phyloP scores from a whole-genome alignment of 805 yeast genomes.

The Pichia californica region DNA sequence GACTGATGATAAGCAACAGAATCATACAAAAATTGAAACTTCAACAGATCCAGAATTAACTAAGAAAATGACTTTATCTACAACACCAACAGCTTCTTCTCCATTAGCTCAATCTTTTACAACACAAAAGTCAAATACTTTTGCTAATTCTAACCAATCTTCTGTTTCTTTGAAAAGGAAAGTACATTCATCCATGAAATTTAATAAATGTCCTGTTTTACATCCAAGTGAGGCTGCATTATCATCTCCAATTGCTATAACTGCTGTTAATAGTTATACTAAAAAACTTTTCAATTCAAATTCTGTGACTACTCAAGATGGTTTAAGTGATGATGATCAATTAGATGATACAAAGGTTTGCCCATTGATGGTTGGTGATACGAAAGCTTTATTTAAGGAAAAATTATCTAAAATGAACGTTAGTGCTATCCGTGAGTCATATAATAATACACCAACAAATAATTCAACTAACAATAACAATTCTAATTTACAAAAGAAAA shows the following conservation, averaged over 20 bases:
- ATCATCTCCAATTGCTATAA: background rate
- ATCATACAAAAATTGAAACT: no score
- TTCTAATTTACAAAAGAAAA: constrained; percentile 5
- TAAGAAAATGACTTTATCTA: no score
- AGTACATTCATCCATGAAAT: constrained; percentile 5
- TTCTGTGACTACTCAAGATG: background rate
- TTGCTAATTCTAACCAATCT: no score
- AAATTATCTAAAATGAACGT: constrained; percentile 28
- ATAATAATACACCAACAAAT: no score
- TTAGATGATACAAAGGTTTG: constrained; percentile 33
- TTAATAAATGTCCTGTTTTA: constrained; percentile 25
- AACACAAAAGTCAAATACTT: no score
- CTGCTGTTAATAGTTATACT: background rate
- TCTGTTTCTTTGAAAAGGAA: background rate
- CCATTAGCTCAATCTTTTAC: no score
- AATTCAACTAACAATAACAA: no score
- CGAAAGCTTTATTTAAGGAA: constrained; percentile 32
- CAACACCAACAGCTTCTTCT: no score
- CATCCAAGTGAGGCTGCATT: constrained; percentile 19
- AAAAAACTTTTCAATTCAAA: constrained; percentile 2
- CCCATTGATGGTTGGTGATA: constrained; percentile 42
- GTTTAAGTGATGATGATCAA: constrained; percentile 13
- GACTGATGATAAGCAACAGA: no score
- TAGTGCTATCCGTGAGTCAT: constrained; percentile 24
- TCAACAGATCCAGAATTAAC: no score